phyloP scores from a whole-genome alignment of 129 eudicot species.

The Silybum marianum region DNA sequence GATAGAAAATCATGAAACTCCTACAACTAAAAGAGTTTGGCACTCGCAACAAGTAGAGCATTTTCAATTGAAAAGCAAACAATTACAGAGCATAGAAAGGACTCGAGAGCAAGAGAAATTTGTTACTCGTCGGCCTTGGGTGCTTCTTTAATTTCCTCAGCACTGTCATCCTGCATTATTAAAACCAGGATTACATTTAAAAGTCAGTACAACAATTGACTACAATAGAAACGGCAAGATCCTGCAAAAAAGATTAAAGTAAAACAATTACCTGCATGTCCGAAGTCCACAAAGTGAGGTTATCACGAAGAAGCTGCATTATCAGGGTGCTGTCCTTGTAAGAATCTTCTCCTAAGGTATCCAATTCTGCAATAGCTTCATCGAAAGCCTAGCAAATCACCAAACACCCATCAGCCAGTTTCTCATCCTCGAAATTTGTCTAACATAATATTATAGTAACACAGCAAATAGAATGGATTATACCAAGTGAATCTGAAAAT shows the following conservation, averaged over 20 bases:
- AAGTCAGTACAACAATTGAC: neutral
- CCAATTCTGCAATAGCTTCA: constrained; percentile 86
- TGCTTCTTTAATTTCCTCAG: constrained; percentile 86
- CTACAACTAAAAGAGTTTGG: constrained; percentile 41
- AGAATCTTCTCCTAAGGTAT: constrained; percentile 84
- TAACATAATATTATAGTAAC: too few species aligned
- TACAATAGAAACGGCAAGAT: neutral
- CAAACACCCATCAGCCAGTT: constrained; percentile 23
- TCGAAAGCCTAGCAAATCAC: constrained; percentile 63
- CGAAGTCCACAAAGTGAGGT: constrained; percentile 88
- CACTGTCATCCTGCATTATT: constrained; percentile 60
- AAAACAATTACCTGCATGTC: constrained; percentile 71
- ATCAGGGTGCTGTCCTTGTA: constrained; percentile 91
- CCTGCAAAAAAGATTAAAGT: neutral
- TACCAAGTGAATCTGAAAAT: neutral
- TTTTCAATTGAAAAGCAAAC: constrained; percentile 41
- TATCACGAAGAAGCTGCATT: constrained; percentile 89
- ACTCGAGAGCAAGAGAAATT: constrained; percentile 33
- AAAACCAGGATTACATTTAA: constrained; percentile 9
- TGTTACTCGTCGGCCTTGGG: constrained; percentile 68
- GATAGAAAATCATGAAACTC: constrained; percentile 43
- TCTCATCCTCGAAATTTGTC: too few species aligned
- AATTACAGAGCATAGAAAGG: constrained; percentile 38
- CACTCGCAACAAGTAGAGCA: constrained; percentile 56
- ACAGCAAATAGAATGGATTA: too few species aligned